Evolutionary conservation across 148 eudicot species (phyloP), one percentile per base, ranked within the genome.

Genomic region (Rhododendron ferrugineum): DNA sequence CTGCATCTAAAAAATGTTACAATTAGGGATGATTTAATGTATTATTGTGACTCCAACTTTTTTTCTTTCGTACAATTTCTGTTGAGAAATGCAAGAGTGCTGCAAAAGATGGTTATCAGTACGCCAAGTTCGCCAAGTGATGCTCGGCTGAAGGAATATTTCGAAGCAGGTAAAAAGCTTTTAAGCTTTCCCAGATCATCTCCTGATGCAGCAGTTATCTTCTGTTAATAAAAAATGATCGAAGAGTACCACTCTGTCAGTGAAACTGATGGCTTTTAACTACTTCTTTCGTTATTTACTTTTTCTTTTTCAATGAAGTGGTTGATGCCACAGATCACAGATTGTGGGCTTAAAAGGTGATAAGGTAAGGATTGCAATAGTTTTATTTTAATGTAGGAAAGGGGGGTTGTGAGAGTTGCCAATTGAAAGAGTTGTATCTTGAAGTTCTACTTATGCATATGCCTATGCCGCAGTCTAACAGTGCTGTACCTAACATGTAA

Each of bases 121-220:
- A 9, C 0, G 18, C 54, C 54, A 77, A 44, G 16, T 46, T 3
- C 5, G 7, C 52, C 52, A 78, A 44, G 18, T 46, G 11, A 2
- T 3, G 49, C 1, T 42, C 3, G 0, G 11, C 1, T 3, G 22
- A 22, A 47, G 36, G 58, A 78, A 46, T 7, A 11, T n/a, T 46
- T 46, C 4, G 3, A 23, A 22, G 16, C 16, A 44, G 81, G 36
- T 78, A 32, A 78, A 78, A 42, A 13, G 20, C 26, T 78, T 23
- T 78, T 78, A 46, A 78, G 36, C 36, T 78, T 78, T 46, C 81
- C 81, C 4, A 26, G 81, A 78, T 26, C 81, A 11, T 78, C 81
- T n/a, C 11, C 81, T 28, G 7, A 46, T 46, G 81, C 58, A n/a
- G 81, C 10, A n/a, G 36, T 78, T 13, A 78, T 78, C 20, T n/a